Conservation (phyloP, 768 basidiomycete genomes). For the Phaffia tasmanica region DNA sequence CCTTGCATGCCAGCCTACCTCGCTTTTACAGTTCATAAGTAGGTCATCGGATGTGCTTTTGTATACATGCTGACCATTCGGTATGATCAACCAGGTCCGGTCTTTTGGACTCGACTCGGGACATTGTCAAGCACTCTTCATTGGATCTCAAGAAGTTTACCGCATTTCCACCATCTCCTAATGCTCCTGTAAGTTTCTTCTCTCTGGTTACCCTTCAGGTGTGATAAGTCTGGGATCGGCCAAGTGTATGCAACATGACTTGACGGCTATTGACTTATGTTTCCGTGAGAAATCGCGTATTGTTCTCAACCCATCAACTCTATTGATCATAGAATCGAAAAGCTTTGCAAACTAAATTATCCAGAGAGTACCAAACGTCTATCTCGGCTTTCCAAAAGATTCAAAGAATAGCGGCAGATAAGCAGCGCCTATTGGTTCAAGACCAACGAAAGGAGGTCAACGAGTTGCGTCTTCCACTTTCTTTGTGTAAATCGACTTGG, state of each 20-base stretch:
- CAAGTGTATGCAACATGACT: background rate
- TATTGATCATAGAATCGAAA: constrained; percentile 28
- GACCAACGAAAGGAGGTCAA: constrained; percentile 49
- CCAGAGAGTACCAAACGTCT: constrained; percentile 81
- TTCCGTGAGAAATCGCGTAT: too few species aligned
- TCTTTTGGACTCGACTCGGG: constrained; percentile 83
- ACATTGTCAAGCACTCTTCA: constrained; percentile 86
- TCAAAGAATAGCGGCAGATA: constrained; percentile 77
- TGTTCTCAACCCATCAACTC: background rate
- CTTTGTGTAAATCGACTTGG: background rate
- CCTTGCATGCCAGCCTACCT: constrained; percentile 6
- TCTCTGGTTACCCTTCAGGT: background rate
- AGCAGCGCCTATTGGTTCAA: constrained; percentile 78
- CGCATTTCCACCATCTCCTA: constrained; percentile 37
- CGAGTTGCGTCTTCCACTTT: constrained; percentile 1
- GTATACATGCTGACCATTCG: background rate
- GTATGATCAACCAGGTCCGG: constrained; percentile 55
- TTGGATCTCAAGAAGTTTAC: constrained; percentile 86
- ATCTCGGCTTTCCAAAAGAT: constrained; percentile 84
- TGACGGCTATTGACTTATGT: background rate
- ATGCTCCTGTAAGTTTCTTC: background rate
- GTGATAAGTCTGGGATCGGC: background rate
- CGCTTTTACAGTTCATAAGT: background rate
- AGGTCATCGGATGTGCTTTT: background rate
- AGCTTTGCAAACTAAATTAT: constrained; percentile 67